Conservation (phyloP, 805 yeast species). For the Wickerhamiella parazyma region DNA sequence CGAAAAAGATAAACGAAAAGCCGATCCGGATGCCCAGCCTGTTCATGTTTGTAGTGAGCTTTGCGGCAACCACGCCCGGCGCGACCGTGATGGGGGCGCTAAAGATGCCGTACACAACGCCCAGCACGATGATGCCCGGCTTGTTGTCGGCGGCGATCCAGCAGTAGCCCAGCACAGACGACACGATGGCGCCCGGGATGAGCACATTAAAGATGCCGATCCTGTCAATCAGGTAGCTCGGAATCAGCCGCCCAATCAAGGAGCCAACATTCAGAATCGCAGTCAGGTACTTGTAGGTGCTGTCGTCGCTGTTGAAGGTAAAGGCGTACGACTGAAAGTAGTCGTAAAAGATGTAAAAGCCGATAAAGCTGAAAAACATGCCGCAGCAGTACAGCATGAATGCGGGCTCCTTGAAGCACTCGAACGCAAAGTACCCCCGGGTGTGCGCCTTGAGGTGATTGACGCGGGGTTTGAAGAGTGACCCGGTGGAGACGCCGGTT, state of each 20-base stretch:
- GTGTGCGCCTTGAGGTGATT: conserved; percentile 18
- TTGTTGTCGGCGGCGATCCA: conserved; percentile 25
- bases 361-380: conserved; percentile 23
- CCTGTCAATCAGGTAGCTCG: conserved; percentile 36
- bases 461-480: conserved; percentile 22
- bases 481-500: conserved; percentile 18
- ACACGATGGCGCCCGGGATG: conserved; percentile 22
- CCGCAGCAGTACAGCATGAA: conserved; percentile 20
- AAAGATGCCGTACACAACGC: conserved; percentile 22
- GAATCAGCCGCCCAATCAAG: conserved; percentile 36
- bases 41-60: conserved; percentile 18
- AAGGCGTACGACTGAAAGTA: conserved; percentile 25
- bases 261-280: conserved; percentile 29
- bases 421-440: conserved; percentile 16
- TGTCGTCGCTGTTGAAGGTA: conserved; percentile 15
- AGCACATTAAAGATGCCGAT: conserved; percentile 35
- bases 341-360: conserved; percentile 26
- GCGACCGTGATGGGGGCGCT: conserved; percentile 23
- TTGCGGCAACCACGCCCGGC: conserved; percentile 22
- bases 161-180: conserved; percentile 23
- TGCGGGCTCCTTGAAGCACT: conserved; percentile 21
- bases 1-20: conserved; percentile 39
- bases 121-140: conserved; percentile 21
- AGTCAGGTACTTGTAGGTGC: conserved; percentile 22
- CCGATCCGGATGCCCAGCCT: conserved; percentile 38